Percentiles rank a stretch among this genome's conserved stretches.
Evolutionary conservation across 306 rosid genomes (phyloP).

Genomic region (Dalbergia cochinchinensis): DNA sequence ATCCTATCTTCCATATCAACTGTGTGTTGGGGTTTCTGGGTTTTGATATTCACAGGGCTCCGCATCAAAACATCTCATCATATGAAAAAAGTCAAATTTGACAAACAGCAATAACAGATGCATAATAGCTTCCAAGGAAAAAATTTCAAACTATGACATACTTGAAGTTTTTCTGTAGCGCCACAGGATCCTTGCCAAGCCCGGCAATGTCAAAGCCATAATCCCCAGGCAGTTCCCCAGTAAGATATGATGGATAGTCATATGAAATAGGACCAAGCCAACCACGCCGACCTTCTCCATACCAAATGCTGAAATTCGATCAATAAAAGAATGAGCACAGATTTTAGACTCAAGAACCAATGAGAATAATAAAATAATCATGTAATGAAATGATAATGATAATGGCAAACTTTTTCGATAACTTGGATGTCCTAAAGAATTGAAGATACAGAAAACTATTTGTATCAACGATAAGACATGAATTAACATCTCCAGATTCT

Average conservation of each 20-base stretch:
- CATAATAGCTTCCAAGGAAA: constrained; percentile 14
- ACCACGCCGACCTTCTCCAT: constrained; percentile 85
- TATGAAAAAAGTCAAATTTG: constrained; percentile 13
- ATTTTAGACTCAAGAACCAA: constrained; percentile 10
- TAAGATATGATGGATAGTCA: constrained; percentile 80
- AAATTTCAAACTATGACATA: constrained; percentile 49
- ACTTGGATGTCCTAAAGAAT: background rate
- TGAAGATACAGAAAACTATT: background rate
- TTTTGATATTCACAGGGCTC: no score
- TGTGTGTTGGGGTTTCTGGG: no score
- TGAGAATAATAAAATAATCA: background rate
- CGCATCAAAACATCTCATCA: constrained; percentile 22
- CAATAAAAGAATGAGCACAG: constrained; percentile 17
- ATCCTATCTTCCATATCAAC: no score
- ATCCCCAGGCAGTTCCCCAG: constrained; percentile 92
- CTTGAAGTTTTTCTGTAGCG: constrained; percentile 82
- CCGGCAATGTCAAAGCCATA: constrained; percentile 88
- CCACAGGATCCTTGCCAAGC: constrained; percentile 76
- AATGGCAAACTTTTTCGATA: no score
- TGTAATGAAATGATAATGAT: no score
- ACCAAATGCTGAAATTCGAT: constrained; percentile 73
- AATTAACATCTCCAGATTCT: constrained; percentile 16
- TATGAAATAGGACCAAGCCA: constrained; percentile 97
- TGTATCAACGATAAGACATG: background rate
- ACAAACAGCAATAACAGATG: constrained; percentile 38